Evolutionary conservation across 176 grass and related monocot species (phyloP), one percentile per base, ranked within the genome.

Genomic region (Carex myosuroides): DNA sequence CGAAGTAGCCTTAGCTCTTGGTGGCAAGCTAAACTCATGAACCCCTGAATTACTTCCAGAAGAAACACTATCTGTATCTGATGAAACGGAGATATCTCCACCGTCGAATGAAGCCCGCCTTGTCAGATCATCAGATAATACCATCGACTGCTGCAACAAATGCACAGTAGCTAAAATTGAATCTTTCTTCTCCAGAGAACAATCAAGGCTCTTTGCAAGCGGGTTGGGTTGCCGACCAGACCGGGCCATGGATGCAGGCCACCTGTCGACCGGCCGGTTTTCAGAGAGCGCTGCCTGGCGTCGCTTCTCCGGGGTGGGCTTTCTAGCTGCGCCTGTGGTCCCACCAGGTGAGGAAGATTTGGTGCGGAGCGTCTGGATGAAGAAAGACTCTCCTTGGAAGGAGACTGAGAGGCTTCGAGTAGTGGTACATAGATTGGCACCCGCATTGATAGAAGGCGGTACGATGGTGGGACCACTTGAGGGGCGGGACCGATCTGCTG

Each of bases 301-400:
- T 60, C 92, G 85, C 22, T 85, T 87, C 83, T 97, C 94, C 41
- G 92, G 92, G 57, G 92, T 97, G 35, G 94, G 88, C 5, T 89
- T 92, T 8, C 92, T 85, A 4, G 88, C 88, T 1, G 83, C 65
- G 53, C 65, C 87, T 0, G 87, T 86, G 13, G 92, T 76, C 29
- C 85, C 71, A 71, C 87, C 80, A 44, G 82, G 81, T 71, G 92
- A 82, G n/a, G 86, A 60, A 12, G 87, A 81, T 71, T 88, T 90
- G 30, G 91, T 90, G 29, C 88, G 89, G 63, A 84, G 88, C 60
- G 93, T 93, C 83, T 94, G 88, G 86, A 93, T 95, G 88, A 93
- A 99, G 83, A 99, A 99, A 20, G 96, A 95, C 72, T 88, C 96
- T 53, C 96, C 96, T 84, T 99, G 96, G 80, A 99, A 99, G 20